phyloP scores from a whole-genome alignment of 148 eudicot species.

The Rhododendron ovatum region DNA sequence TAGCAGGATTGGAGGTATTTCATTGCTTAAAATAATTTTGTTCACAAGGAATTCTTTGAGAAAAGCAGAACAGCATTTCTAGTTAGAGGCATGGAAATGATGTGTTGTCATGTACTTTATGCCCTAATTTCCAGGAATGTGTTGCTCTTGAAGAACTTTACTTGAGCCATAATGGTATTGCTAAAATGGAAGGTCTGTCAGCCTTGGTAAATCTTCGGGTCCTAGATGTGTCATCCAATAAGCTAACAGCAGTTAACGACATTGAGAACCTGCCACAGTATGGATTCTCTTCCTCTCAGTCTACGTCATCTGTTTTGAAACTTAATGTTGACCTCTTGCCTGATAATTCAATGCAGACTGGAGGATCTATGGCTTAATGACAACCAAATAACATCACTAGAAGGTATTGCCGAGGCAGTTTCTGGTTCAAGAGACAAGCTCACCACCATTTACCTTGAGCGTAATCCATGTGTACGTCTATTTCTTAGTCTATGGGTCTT shows the following conservation, averaged over 20 bases:
- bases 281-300: conserved; percentile 12
- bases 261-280: conserved; percentile 71
- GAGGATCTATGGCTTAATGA: conserved; percentile 99
- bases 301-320: not conserved
- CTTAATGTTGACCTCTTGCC: conserved; percentile 2
- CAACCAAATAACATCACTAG: conserved; percentile 74
- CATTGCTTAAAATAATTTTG: not conserved
- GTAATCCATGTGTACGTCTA: conserved; percentile 88
- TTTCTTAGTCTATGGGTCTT: not conserved
- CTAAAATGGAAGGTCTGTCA: conserved; percentile 87
- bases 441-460: conserved; percentile 93
- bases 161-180: conserved; percentile 93
- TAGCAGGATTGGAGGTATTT: conserved; percentile 81
- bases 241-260: conserved; percentile 69
- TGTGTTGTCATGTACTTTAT: not conserved
- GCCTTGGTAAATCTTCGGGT: conserved; percentile 72
- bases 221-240: conserved; percentile 86
- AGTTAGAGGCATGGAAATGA: not conserved
- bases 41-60: not conserved
- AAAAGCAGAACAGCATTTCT: not conserved
- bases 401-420: conserved; percentile 69
- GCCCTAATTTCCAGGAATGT: conserved; percentile 58
- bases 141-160: conserved; percentile 86
- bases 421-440: conserved; percentile 75
- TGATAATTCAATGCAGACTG: conserved; percentile 40